Evolutionary conservation across 2,329 filamentous ascomycete genomes (phyloP).

Genomic region (Emmonsiellopsis sp.): DNA sequence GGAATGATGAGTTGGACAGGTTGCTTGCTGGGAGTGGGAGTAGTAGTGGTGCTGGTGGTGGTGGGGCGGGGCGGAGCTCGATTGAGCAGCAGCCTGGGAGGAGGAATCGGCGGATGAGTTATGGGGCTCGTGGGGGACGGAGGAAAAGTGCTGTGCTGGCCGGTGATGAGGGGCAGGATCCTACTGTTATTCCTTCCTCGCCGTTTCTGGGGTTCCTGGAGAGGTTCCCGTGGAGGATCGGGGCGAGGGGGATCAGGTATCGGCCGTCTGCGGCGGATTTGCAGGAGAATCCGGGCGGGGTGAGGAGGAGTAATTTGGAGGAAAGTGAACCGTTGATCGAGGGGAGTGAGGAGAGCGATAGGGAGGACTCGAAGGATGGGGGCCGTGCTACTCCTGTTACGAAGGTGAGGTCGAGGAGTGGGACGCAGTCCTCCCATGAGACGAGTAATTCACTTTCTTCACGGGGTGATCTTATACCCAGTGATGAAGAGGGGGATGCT

Average conservation of each 20-base stretch:
- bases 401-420: conserved; percentile 50
- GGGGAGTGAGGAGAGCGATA: conserved; percentile 42
- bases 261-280: conserved; percentile 84
- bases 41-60: conserved; percentile 9
- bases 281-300: conserved; percentile 69
- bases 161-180: conserved; percentile 51
- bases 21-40: conserved; percentile 59
- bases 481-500: conserved; percentile 87
- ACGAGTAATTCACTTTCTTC: conserved; percentile 82
- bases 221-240: conserved; percentile 74
- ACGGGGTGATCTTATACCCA: conserved; percentile 81
- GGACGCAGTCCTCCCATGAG: conserved; percentile 67
- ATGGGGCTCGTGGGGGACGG: conserved; percentile 56
- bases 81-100: conserved; percentile 50
- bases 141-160: conserved; percentile 47
- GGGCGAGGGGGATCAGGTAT: conserved; percentile 68
- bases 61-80: conserved; percentile 20
- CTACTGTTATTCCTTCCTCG: conserved; percentile 82
- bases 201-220: conserved; percentile 78
- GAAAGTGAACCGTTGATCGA: conserved; percentile 63
- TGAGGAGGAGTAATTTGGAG: conserved; percentile 33
- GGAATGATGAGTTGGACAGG: conserved; percentile 75
- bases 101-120: conserved; percentile 77
- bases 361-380: conserved; percentile 17
- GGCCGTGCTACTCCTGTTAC: neutral